Evolutionary conservation across 2,329 filamentous ascomycete genomes (phyloP), one percentile per base, ranked within the genome.

Genomic region (Aspergillus thermomutatus): DNA sequence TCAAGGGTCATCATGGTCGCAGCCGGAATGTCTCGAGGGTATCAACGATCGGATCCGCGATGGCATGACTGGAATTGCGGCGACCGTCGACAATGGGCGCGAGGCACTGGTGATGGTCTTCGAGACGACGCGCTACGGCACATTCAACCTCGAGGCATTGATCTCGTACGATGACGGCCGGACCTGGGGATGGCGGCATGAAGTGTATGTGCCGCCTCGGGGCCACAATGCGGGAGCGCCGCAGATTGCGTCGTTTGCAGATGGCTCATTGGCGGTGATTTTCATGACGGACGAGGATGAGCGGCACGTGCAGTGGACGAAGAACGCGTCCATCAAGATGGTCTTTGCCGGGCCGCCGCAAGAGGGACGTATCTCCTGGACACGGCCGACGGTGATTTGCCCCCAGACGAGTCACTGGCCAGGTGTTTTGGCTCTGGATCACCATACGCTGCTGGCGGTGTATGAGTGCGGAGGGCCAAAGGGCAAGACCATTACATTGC

Each of bases 221-320:
- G 70, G 70, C 1, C 71, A 72, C 50, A 76, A 79, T 50, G 77
- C 77, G 0, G 78, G 78, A 2, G 71, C 77, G 11, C 77, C 78
- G 27, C 78, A 80, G 70, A 75, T 80, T 51, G 74, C 75, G 11
- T 69, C 69, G 10, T 73, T 76, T 48, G 72, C 62, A 0, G 72
- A 76, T 49, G 73, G 72, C 3, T 72, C 69, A 23, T 40, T 80
- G 59, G 77, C 72, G 1, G 75, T 77, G 0, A 73, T 80, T 10
- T 80, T 80, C 62, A 79, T 79, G 78, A 77, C 75, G 4, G 78
- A 80, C 55, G 77, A 79, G 66, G 75, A 78, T 46, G 61, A 68
- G 1, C 54, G 58, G 0, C 52, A 64, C 50, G 68, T 70, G 10
- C 59, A 66, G 11, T 80, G 77, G 78, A 73, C 75, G 0, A 58